A percentile compares a stretch with the other conserved stretches of the same genome.
phyloP scores from a whole-genome alignment of 805 yeast species.

The Maudiozyma serrabonitensis region DNA sequence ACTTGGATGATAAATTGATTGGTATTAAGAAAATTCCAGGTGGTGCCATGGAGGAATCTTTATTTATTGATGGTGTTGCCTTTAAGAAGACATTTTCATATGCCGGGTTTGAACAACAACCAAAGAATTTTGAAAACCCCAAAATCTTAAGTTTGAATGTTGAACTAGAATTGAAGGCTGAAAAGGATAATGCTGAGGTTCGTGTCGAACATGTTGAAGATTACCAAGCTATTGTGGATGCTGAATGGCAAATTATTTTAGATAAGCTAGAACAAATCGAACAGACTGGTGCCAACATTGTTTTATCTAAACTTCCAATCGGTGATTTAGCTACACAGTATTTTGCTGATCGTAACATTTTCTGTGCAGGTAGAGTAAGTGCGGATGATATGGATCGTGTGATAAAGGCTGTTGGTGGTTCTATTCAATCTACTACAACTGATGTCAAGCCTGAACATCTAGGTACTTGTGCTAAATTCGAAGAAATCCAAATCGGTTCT shows the following conservation, averaged over 20 bases:
- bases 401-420: constrained; percentile 87
- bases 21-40: constrained; percentile 95
- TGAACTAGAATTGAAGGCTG: constrained; percentile 94
- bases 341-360: constrained; percentile 91
- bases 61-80: constrained; percentile 88
- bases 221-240: constrained; percentile 93
- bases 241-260: constrained; percentile 95
- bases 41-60: constrained; percentile 90
- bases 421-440: constrained; percentile 67
- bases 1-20: constrained; percentile 79
- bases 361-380: constrained; percentile 94
- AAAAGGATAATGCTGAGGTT: constrained; percentile 97
- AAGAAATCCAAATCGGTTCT: constrained; percentile 92
- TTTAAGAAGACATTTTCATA: constrained; percentile 95
- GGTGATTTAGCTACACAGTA: constrained; percentile 99
- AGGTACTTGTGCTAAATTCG: constrained; percentile 78
- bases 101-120: constrained; percentile 99
- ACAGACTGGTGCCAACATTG: constrained; percentile 82
- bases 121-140: constrained; percentile 72
- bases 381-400: constrained; percentile 88
- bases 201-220: constrained; percentile 88
- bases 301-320: constrained; percentile 87
- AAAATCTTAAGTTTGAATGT: constrained; percentile 78
- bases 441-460: constrained; percentile 61
- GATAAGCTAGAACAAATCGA: constrained; percentile 77